Conservation (phyloP, 2,329 filamentous ascomycete genomes). For the Paecilomyces formosus region DNA sequence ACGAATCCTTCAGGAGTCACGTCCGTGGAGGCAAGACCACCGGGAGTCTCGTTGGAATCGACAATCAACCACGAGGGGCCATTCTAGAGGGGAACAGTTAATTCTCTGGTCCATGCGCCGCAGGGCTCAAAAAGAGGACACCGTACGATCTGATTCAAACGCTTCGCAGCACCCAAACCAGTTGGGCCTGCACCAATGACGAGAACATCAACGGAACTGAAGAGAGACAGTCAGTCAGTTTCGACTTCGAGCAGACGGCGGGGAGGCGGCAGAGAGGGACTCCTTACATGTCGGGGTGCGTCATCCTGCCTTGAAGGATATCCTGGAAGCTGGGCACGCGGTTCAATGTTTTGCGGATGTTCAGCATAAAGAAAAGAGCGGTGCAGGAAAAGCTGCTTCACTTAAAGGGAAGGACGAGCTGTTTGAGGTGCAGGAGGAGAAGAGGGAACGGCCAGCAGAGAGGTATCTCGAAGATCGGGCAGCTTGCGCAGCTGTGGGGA, state of each 20-base stretch:
- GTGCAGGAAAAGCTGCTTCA: conserved; percentile 17
- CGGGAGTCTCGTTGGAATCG: conserved; percentile 83
- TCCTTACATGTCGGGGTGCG: conserved; percentile 38
- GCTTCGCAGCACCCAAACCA: conserved; percentile 95
- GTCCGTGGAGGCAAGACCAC: conserved; percentile 93
- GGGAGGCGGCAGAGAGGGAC: neutral
- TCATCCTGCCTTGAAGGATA: conserved; percentile 40
- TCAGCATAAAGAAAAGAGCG: conserved; percentile 30
- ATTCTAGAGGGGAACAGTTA: conserved; percentile 50
- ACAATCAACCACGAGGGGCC: conserved; percentile 93
- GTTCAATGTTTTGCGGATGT: conserved; percentile 35
- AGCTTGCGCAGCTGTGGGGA: conserved; percentile 15
- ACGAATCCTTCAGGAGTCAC: conserved; percentile 94
- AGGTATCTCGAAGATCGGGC: conserved; percentile 1
- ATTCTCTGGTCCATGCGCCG: conserved; percentile 7
- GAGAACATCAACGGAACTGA: conserved; percentile 91
- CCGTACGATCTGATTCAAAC: conserved; percentile 88
- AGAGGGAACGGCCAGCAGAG: conserved; percentile 13
- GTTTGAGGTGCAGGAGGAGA: conserved; percentile 11
- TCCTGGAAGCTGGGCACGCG: conserved; percentile 39
- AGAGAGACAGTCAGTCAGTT: conserved; percentile 10
- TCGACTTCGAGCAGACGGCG: neutral
- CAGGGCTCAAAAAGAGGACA: conserved; percentile 1
- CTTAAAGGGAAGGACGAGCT: conserved; percentile 14
- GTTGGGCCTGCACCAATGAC: conserved; percentile 97